Conservation (phyloP, 179 eudicot species). For the Nepenthes alata region DNA sequence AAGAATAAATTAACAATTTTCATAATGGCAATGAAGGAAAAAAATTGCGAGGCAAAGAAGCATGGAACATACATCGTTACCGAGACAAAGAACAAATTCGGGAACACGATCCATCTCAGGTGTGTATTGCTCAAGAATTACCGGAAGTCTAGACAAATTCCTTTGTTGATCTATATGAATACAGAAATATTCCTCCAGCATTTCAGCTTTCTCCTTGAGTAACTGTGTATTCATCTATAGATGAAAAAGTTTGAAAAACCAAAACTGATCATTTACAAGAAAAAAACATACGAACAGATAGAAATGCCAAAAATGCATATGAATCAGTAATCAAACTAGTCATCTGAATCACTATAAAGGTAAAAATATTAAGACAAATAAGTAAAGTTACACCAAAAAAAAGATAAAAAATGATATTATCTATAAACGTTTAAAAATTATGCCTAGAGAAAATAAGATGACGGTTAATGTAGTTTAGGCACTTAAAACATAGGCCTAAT, state of each 20-base stretch:
- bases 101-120: constrained; percentile 95
- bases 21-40: neutral
- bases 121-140: constrained; percentile 88
- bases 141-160: constrained; percentile 77
- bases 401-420: too few relatives aligned
- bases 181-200: constrained; percentile 84
- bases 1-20: constrained; percentile 6
- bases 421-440: too few relatives aligned
- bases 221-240: constrained; percentile 69
- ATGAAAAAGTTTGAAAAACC: neutral
- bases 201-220: constrained; percentile 62
- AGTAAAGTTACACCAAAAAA: too few relatives aligned
- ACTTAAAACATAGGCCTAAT: too few relatives aligned
- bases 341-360: too few relatives aligned
- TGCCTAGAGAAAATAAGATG: too few relatives aligned
- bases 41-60: constrained; percentile 6
- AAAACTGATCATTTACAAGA: neutral
- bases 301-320: too few relatives aligned
- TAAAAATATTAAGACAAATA: too few relatives aligned
- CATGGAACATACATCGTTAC: constrained; percentile 57
- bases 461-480: too few relatives aligned
- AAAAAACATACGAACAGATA: neutral
- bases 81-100: constrained; percentile 62
- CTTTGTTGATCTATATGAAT: constrained; percentile 66
- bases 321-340: too few relatives aligned